Evolutionary conservation across 805 yeast species (phyloP).

Genomic region (Candida coleopterorum): DNA sequence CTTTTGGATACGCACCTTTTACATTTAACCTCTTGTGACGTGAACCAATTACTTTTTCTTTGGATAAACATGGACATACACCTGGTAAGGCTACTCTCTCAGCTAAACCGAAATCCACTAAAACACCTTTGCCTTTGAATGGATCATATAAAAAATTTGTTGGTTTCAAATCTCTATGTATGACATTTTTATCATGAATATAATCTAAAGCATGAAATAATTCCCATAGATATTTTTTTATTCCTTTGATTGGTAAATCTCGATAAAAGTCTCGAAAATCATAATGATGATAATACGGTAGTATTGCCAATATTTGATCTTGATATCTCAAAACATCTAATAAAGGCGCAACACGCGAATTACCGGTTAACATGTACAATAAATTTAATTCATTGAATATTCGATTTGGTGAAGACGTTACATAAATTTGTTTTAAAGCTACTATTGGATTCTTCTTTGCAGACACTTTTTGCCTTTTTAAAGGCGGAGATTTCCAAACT

Average conservation of each 20-base stretch:
- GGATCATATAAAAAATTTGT: conserved; percentile 71
- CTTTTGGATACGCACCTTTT: conserved; percentile 67
- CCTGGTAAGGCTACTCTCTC: conserved; percentile 41
- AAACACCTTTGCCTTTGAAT: conserved; percentile 63
- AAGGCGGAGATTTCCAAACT: conserved; percentile 43
- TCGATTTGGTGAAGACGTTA: conserved; percentile 90
- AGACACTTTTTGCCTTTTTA: conserved; percentile 20
- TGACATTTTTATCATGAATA: conserved; percentile 43
- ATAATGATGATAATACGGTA: conserved; percentile 86
- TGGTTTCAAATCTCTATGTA: conserved; percentile 44
- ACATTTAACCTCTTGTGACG: conserved; percentile 23
- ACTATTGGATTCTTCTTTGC: conserved; percentile 47
- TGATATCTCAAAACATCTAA: conserved; percentile 81
- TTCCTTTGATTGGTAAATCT: conserved; percentile 73
- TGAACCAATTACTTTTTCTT: conserved; percentile 10
- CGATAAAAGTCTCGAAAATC: conserved; percentile 86
- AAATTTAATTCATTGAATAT: conserved; percentile 83
- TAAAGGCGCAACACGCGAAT: conserved; percentile 77
- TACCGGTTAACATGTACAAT: conserved; percentile 63
- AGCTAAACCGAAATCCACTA: conserved; percentile 92
- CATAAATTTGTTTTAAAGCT: conserved; percentile 90
- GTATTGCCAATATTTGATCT: conserved; percentile 89
- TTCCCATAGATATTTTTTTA: conserved; percentile 75
- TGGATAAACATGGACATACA: conserved; percentile 56
- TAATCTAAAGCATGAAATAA: conserved; percentile 69